Evolutionary conservation across 129 eudicot species (phyloP).

Genomic region (Oenanthe sinensis): DNA sequence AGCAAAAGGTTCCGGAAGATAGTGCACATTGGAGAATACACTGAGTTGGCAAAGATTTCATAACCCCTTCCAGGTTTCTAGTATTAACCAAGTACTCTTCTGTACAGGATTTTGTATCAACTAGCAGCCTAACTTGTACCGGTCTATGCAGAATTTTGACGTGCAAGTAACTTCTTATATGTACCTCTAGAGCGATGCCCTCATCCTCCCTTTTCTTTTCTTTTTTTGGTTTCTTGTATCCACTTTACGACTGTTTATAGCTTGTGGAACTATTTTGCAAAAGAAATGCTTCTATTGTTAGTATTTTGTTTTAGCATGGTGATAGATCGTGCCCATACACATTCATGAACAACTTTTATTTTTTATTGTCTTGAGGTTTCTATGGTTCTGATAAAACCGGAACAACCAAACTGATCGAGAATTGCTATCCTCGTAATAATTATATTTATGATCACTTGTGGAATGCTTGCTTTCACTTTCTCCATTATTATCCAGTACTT

Average conservation of each 20-base stretch:
- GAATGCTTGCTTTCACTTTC: neutral
- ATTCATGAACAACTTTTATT: neutral
- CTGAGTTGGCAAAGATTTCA: neutral
- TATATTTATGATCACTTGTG: neutral
- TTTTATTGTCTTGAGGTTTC: neutral
- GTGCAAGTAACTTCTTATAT: neutral
- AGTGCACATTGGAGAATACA: constrained; percentile 3
- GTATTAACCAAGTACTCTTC: neutral
- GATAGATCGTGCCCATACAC: neutral
- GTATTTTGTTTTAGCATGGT: neutral
- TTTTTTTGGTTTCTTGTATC: constrained; percentile 1
- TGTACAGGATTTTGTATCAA: constrained; percentile 11
- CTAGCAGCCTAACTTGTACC: neutral
- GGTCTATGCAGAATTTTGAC: neutral
- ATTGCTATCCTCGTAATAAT: neutral
- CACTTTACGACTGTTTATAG: neutral
- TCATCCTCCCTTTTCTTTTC: neutral
- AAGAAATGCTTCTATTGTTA: neutral
- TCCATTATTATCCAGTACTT: neutral
- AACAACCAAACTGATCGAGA: neutral
- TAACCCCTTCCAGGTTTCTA: neutral
- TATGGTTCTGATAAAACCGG: neutral
- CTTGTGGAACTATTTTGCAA: neutral
- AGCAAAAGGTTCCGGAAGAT: constrained; percentile 29
- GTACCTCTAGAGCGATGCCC: neutral